phyloP scores from a whole-genome alignment of 2,329 filamentous ascomycete species.

The Cladosporium sp. region DNA sequence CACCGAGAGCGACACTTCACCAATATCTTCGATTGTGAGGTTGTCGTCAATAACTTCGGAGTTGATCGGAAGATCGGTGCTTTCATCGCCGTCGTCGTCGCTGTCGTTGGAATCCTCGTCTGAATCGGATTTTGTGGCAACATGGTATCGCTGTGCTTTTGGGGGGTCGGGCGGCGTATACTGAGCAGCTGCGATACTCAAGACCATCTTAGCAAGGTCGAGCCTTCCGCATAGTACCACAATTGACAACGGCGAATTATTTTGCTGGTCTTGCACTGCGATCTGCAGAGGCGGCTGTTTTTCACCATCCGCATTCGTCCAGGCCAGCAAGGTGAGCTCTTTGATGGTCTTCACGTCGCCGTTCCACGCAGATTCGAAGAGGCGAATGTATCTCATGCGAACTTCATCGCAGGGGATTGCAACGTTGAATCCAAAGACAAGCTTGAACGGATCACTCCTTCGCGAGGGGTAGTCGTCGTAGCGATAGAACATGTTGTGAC shows the following conservation, averaged over 20 bases:
- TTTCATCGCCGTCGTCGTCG: conserved; percentile 30
- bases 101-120: conserved; percentile 27
- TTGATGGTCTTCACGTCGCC: conserved; percentile 70
- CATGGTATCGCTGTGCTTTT: conserved; percentile 22
- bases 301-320: conserved; percentile 49
- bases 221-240: conserved; percentile 67
- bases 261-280: conserved; percentile 54
- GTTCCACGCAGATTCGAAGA: conserved; percentile 74
- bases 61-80: conserved; percentile 40
- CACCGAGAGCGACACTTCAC: conserved; percentile 67
- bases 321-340: conserved; percentile 60
- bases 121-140: conserved; percentile 42
- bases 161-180: conserved; percentile 52
- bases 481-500: no score
- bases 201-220: conserved; percentile 62
- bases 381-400: conserved; percentile 60
- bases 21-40: conserved; percentile 76
- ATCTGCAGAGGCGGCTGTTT: conserved; percentile 64
- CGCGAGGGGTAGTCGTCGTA: background rate
- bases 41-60: conserved; percentile 61
- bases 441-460: conserved; percentile 46
- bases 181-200: conserved; percentile 71
- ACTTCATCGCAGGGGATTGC: conserved; percentile 55
- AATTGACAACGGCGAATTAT: conserved; percentile 65
- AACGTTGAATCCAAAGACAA: conserved; percentile 53